Conservation (phyloP, 192 early-diverging fungal species). For the Coemansia sp. region DNA sequence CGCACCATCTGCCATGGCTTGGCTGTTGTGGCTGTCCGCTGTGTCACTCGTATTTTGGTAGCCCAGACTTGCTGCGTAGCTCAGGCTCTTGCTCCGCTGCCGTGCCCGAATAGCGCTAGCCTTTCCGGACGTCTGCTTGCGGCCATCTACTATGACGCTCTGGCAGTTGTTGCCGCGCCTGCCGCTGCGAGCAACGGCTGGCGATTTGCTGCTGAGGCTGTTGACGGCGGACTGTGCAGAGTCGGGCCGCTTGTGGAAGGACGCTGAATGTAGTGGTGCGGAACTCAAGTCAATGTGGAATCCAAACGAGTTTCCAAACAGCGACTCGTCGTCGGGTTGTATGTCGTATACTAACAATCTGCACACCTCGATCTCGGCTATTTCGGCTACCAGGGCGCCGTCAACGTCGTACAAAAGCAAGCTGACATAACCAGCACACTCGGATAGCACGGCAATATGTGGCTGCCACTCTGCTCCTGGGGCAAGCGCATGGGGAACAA, state of each 20-base stretch:
- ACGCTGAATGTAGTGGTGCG: background rate
- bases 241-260: background rate
- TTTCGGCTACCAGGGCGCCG: slow-evolving; percentile 24
- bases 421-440: slow-evolving; percentile 32
- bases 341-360: slow-evolving; percentile 27
- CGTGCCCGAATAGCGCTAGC: slow-evolving; percentile 1
- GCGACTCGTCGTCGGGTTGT: slow-evolving; percentile 43
- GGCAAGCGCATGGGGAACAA: slow-evolving; percentile 34
- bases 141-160: background rate
- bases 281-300: slow-evolving; percentile 27
- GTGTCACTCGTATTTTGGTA: background rate
- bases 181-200: background rate
- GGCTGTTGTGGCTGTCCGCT: background rate
- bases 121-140: background rate
- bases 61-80: background rate
- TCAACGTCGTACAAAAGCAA: slow-evolving; percentile 43
- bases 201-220: background rate
- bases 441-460: slow-evolving; percentile 40
- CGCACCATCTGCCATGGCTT: background rate
- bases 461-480: slow-evolving; percentile 33
- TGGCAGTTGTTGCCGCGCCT: slow-evolving; percentile 12
- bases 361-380: slow-evolving; percentile 38
- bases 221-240: slow-evolving; percentile 2
- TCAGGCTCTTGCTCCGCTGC: slow-evolving; percentile 15
- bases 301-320: slow-evolving; percentile 44